A percentile compares a stretch with the other conserved stretches of the same genome.
Evolutionary conservation across 2,329 filamentous ascomycete genomes (phyloP).

Genomic region (Coniochaeta sp.): DNA sequence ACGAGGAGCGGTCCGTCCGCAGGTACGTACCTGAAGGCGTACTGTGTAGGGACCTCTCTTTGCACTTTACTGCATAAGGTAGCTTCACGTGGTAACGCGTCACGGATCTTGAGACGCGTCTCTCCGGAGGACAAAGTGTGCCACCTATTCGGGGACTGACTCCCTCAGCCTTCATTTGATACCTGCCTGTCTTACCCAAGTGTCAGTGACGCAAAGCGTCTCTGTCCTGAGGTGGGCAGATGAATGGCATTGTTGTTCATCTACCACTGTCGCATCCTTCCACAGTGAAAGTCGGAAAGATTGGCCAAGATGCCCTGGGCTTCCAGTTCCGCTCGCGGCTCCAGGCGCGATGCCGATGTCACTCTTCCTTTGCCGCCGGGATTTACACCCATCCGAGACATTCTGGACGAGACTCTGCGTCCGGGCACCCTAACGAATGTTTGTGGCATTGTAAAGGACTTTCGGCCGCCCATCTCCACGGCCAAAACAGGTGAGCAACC

Average conservation of each 20-base stretch:
- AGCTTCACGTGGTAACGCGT: too few species aligned
- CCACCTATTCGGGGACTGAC: too few species aligned
- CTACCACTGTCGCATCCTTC: not conserved
- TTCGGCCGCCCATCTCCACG: slow-evolving; percentile 42
- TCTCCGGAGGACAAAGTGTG: too few species aligned
- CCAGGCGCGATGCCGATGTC: not conserved
- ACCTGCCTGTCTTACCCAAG: too few species aligned
- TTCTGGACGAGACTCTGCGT: slow-evolving; percentile 31
- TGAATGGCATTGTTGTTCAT: not conserved
- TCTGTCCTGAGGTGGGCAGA: not conserved
- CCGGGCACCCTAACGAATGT: slow-evolving; percentile 40
- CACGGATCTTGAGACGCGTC: not conserved
- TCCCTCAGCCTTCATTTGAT: too few species aligned
- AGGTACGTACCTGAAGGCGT: not conserved
- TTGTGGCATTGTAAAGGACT: slow-evolving; percentile 65
- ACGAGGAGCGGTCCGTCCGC: not conserved
- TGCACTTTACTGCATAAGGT: not conserved
- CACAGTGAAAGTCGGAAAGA: not conserved
- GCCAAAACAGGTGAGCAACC: slow-evolving; percentile 39
- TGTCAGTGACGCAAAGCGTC: not conserved
- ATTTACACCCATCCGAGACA: slow-evolving; percentile 31
- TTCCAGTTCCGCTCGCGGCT: not conserved
- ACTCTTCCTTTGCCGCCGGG: slow-evolving; percentile 9
- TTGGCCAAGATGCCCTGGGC: not conserved
- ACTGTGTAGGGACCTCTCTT: too few species aligned